Base-by-base conservation (phyloP, 257 asterid species). In the Solanum arcanum region DNA sequence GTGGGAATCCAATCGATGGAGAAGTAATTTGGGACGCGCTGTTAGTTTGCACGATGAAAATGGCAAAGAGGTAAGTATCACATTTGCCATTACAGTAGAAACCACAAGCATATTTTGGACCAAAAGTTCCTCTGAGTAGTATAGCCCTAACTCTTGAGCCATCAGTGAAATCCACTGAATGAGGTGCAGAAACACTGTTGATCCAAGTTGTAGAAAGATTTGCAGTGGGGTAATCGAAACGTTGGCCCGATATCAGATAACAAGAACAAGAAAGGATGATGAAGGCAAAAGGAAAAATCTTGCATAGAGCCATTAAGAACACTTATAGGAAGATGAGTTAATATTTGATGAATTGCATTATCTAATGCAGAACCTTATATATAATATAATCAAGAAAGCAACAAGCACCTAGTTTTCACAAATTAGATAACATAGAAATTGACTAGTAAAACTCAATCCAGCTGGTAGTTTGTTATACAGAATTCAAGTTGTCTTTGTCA, bases 191-290 rank as follows among this genome's bases (percentile, higher is more conserved):
- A 66, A 84, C 23, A 37, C 60, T 66, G 10, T 87, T 86, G 18
- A 66, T n/a, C 89, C 88, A 86, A 37, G 89, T 89, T 3, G 87
- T 86, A 7, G 91, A 89, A 31, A 74, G 75, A 29, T 74, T 86
- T 52, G 87, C 86, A 37, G 42, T 49, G 18, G 87, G 64, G 35
- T 89, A 74, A 74, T 86, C 44, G 5, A 42, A 52, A 70, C 59
- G 41, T 80, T 81, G 86, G 16, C 86, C 62, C 3, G 29, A 16
- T 33, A 86, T 35, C 62, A 82, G 62, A 59, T 70, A 14, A 20
- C 69, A 49, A 82, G 7, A 70, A 8, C 47, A 52, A 27, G 18
- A 86, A 16, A 52, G 39, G 9, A 35, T 49, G 11, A 56, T 56
- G 37, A 5, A 76, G 25, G 68, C 27, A 11, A 33, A n/a, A 64